These are phyloP conservation scores for Seiridium cupressi DNA, from an alignment of 2,329 filamentous ascomycete genomes.

Conservation along the genomic window DNA sequence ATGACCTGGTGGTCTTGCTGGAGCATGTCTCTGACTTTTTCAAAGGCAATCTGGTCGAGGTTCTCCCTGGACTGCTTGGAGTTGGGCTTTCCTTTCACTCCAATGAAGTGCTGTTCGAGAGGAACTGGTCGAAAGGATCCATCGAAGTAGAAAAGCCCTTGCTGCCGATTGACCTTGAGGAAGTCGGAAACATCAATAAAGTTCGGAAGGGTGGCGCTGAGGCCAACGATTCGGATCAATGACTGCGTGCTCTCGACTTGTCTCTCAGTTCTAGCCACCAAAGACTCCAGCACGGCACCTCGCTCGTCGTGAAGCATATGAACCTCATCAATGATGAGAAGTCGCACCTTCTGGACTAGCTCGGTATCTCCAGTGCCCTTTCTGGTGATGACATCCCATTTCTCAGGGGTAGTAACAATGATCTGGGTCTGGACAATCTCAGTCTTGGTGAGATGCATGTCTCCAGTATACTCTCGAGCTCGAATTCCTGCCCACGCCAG, in stretches of 20 bases:
- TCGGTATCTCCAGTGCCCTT: slow-evolving; percentile 98
- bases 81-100: slow-evolving; percentile 87
- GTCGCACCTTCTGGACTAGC: slow-evolving; percentile 91
- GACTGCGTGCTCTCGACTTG: slow-evolving; percentile 98
- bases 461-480: slow-evolving; percentile 91
- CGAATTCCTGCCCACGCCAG: slow-evolving; percentile 91
- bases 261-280: slow-evolving; percentile 90
- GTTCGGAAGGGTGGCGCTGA: slow-evolving; percentile 94
- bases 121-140: slow-evolving; percentile 93
- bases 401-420: slow-evolving; percentile 97
- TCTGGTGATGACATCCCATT: slow-evolving; percentile 97
- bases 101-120: slow-evolving; percentile 94
- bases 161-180: slow-evolving; percentile 89
- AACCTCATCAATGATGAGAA: slow-evolving; percentile 97
- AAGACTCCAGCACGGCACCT: slow-evolving; percentile 90
- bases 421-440: slow-evolving; percentile 97
- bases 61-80: slow-evolving; percentile 83
- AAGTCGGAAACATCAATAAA: slow-evolving; percentile 97
- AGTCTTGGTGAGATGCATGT: slow-evolving; percentile 97
- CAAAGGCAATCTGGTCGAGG: slow-evolving; percentile 81
- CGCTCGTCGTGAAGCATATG: slow-evolving; percentile 99
- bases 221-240: slow-evolving; percentile 89
- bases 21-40: slow-evolving; percentile 94
- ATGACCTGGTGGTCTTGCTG: slow-evolving; percentile 93
- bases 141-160: slow-evolving; percentile 96